Percentiles rank a stretch among this genome's conserved stretches.
phyloP scores from a whole-genome alignment of 805 yeast species.

The Wickerhamiella australiensis region DNA sequence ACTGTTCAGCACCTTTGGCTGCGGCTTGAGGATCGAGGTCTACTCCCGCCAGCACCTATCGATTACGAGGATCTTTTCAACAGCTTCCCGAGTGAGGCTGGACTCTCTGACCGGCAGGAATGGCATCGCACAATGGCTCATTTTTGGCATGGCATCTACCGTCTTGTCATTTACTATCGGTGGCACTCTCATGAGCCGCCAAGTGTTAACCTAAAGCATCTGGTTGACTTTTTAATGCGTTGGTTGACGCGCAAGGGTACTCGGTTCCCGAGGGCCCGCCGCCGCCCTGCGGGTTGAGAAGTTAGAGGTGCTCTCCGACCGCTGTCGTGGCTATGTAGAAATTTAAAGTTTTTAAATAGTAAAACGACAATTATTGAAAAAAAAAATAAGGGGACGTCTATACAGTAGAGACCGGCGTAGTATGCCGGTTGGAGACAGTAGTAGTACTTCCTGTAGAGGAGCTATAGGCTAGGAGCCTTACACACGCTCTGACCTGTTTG shows the following conservation, averaged over 20 bases:
- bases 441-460: too few species aligned
- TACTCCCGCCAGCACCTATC: background rate
- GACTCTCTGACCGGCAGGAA: background rate
- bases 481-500: too few species aligned
- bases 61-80: background rate
- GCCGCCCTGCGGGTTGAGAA: background rate
- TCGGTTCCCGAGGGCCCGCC: background rate
- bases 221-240: background rate
- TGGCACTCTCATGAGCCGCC: background rate
- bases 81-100: background rate
- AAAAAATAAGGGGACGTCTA: too few species aligned
- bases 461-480: too few species aligned
- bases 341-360: too few species aligned
- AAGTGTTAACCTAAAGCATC: background rate
- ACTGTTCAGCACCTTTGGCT: background rate
- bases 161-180: background rate
- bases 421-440: too few species aligned
- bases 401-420: too few species aligned
- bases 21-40: background rate
- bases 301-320: background rate
- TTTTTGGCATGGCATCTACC: background rate
- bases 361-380: too few species aligned
- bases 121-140: background rate
- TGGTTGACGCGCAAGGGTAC: background rate
- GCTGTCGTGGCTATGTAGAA: background rate